phyloP scores from a whole-genome alignment of 2,329 filamentous ascomycete genomes.

The Botrytis pseudocinerea region DNA sequence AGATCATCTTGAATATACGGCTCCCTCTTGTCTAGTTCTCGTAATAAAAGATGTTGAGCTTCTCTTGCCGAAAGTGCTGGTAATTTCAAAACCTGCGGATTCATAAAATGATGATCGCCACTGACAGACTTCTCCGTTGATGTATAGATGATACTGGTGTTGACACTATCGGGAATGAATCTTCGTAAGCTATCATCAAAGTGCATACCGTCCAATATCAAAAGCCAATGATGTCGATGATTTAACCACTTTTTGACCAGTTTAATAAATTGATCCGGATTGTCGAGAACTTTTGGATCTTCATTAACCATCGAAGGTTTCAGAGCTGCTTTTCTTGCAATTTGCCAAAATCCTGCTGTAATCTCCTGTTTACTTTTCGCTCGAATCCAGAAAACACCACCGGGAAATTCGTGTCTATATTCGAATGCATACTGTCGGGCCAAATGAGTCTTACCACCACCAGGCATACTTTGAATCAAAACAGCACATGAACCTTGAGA shows the following conservation, averaged over 20 bases:
- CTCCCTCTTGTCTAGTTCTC: constrained; percentile 60
- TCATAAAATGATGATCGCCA: constrained; percentile 60
- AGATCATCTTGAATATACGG: constrained; percentile 55
- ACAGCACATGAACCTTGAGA: constrained; percentile 62
- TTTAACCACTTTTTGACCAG: constrained; percentile 64
- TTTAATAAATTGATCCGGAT: constrained; percentile 53
- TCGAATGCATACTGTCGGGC: constrained; percentile 66
- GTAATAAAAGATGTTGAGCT: constrained; percentile 60
- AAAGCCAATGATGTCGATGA: constrained; percentile 61
- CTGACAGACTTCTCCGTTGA: constrained; percentile 60
- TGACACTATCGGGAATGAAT: constrained; percentile 64
- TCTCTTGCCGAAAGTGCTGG: constrained; percentile 56
- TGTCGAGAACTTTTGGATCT: constrained; percentile 31
- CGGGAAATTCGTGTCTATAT: constrained; percentile 59
- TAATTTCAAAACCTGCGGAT: constrained; percentile 57
- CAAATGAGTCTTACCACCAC: constrained; percentile 68
- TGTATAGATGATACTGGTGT: constrained; percentile 68
- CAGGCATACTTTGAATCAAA: constrained; percentile 63
- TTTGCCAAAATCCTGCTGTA: constrained; percentile 64
- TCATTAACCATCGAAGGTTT: constrained; percentile 40
- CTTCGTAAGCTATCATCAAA: constrained; percentile 58
- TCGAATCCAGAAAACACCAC: constrained; percentile 70
- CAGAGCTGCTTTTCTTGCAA: constrained; percentile 58
- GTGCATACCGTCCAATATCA: constrained; percentile 66
- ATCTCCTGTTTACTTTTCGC: constrained; percentile 60